Base-by-base conservation (phyloP, 495 filamentous ascomycete species). In the Diplogelasinospora grovesii region DNA sequence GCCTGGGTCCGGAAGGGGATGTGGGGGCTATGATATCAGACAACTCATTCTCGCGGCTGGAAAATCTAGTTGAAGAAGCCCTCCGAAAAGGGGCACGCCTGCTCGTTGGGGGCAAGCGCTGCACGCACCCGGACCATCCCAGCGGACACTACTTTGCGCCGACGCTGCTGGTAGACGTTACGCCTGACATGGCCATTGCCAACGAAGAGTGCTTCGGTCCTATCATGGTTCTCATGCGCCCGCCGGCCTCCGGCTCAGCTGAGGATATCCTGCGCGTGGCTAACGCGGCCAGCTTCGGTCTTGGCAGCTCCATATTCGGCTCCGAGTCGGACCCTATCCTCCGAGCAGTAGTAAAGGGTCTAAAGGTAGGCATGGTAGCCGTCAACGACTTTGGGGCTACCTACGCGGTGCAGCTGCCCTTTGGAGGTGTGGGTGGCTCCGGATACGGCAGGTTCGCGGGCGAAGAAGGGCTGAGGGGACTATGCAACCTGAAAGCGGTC, bases 391-490 rank as follows among this genome's bases (percentile, higher is more conserved):
- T 98, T 48, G 92, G 79, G 15, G 82, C 78, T 11, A 95, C 78
- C 53, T 98, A 98, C 60, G 83, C 89, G 18, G 86, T 93, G 11
- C 86, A 92, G 63, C 61, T 98, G 11, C 92, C 92, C 0, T 98
- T 98, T 58, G 92, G 92, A 16, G 92, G 92, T 18, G 77, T 85
- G 14, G 74, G 75, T 41, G 89, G 87, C 0, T 89, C 82, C 27
- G 92, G 92, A 3, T 96, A 97, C 60, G 92, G 93, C 5, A 68
- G 92, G 11, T 97, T 98, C 68, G 92, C 85, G 0, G 92, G 86
- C 24, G 84, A 83, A 33, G 92, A 98, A 57, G 92, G 93, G 2
- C 62, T 98, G 41, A 74, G 87, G 22, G 78, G 76, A 0, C 50
- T 97, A 33, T 92, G 87, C 53, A 96, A 95, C 65, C 46, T 79